Conservation (phyloP, 106 monocot genomes). For the Acanthochlamys bracteata region DNA sequence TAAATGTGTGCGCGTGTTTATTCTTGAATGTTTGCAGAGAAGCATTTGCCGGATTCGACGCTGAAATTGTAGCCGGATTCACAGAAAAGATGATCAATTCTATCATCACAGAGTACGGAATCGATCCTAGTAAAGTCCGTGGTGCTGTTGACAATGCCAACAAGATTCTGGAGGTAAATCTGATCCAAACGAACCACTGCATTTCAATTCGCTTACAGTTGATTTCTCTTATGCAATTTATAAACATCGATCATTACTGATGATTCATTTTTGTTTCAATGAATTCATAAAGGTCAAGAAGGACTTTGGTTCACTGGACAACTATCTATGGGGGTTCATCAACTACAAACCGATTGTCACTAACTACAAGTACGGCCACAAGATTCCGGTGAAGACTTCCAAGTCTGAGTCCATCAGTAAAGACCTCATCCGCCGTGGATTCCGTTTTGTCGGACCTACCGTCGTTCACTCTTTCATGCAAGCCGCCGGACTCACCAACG, state of each 20-base stretch:
- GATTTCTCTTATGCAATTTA: neutral
- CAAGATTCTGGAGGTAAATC: constrained; percentile 48
- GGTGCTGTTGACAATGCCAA: constrained; percentile 56
- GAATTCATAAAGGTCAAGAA: constrained; percentile 34
- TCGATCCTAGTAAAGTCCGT: constrained; percentile 48
- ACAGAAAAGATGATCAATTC: constrained; percentile 41
- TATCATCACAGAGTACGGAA: constrained; percentile 31
- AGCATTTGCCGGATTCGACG: constrained; percentile 60
- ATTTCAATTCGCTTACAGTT: neutral
- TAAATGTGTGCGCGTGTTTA: no score
- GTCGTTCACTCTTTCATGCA: constrained; percentile 93
- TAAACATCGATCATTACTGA: no score
- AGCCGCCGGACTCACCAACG: constrained; percentile 80
- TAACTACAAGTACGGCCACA: constrained; percentile 58
- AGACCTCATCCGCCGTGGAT: constrained; percentile 77
- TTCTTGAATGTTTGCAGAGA: constrained; percentile 17
- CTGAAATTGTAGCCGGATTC: constrained; percentile 36
- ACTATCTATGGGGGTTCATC: constrained; percentile 74
- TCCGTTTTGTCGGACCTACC: constrained; percentile 83
- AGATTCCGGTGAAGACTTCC: constrained; percentile 83
- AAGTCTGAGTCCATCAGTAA: constrained; percentile 91
- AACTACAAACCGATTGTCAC: constrained; percentile 65
- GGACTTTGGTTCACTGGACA: constrained; percentile 53
- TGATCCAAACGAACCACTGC: no score
- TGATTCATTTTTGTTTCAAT: no score